Base-by-base conservation (phyloP, 371 early-diverging fungal species). In the Gilbertella persicaria region DNA sequence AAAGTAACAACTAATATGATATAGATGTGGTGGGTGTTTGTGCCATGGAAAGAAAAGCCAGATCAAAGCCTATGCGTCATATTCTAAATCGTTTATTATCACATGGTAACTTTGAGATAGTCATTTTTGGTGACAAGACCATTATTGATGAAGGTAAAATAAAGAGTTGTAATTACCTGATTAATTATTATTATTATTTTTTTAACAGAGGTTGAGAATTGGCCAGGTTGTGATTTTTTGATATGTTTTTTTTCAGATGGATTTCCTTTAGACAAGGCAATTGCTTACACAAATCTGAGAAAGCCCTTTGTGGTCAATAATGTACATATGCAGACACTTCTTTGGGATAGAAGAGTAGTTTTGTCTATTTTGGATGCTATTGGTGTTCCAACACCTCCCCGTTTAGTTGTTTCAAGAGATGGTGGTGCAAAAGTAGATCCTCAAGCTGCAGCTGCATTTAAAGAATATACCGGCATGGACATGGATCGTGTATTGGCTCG, bases 211-310 rank as follows among this genome's bases (percentile, higher is more conserved):
- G 83, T 92, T 24, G 89, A 90, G 29, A 80, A 84, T 51, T 98
- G 99, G 99, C 99, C 99, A 5, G 74, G 79, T 1, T 96, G 98
- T 71, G 97, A 99, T 72, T 94, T 98, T 61, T 79, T 99, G 62
- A 89, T 99, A 26, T 91, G 96, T 12, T 99, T 99, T 75, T 98
- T 95, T 71, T 95, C 95, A 5, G 84, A 71, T 24, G 98, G 95
- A 24, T 98, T 99, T 58, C 99, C 99, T 1, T 75, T 99, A 24
- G 82, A 91, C 24, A 98, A 98, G 71, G 97, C 98, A 0, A 88
- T 94, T 40, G 74, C 86, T 33, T 99, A 99, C 63, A 87, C 88
- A 10, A 81, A 88, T 29, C 75, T 92, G 37, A 79, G 93, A 41
- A 76, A 84, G 30, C 97, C 98, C 5, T 92, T 88, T 60, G 88